phyloP scores from a whole-genome alignment of 306 rosid species.

The apple (Malus domestica) region ASM211411v1 NC_041792.1:27282907-27283406 shows the following conservation, averaged over 20 bases:
- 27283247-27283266: background rate
- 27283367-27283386: background rate
- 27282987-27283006: no score
- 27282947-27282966: no score
- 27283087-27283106: no score
- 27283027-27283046: no score
- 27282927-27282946: no score
- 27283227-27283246: constrained; percentile 1
- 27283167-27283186: background rate
- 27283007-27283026: no score
- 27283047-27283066: no score
- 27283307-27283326: background rate
- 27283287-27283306: constrained; percentile 3
- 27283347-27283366: background rate
- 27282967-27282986: no score
- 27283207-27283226: background rate
- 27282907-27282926: no score
- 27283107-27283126: background rate
- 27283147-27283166: background rate
- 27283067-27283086: no score
- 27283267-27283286: background rate
- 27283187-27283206: background rate
- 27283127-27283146: background rate
- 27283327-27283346: background rate
- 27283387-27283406: no score